Evolutionary conservation across 208 protist species (phyloP), one percentile per base, ranked within the genome.

Genomic region (Trypanosoma congolense): DNA sequence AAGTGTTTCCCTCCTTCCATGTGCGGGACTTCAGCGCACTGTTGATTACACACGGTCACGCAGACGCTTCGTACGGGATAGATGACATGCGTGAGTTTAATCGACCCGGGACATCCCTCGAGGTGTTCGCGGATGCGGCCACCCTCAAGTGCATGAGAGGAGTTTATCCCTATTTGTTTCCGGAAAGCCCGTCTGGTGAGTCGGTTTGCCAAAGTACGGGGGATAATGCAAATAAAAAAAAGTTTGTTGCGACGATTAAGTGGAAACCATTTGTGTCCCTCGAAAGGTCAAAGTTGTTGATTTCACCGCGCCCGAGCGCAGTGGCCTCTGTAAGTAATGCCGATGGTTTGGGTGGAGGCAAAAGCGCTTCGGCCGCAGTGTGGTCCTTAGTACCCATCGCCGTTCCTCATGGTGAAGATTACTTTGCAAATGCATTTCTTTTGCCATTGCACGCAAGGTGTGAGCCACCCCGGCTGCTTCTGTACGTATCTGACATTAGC

Each of bases 1-100:
- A 77, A 44, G 31, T 78, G 18, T 85, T 90, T 46, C 49, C 65
- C 2, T 19, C 36, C 2, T 40, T 56, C 46, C 57, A 52, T 30
- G 77, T 83, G 5, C 22, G 12, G 14, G 60, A 80, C 47, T 35
- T 92, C 26, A 82, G 79, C 52, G 76, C 63, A 16, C 62, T 92
- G 16, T 47, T 92, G 10, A 53, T 92, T 26, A 92, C 84, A 21
- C 84, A 92, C 64, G 72, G 77, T 16, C 84, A 92, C 65, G 76
- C 76, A 19, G 84, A 92, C 55, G 84, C 84, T 21, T 51, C 51
- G 10, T 65, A 85, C 24, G 84, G 84, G 31, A 40, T 92, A 25
- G 84, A 92, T 50, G 84, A 92, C 56, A 58, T 92, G 18, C 67
- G 84, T 10, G 85, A 92, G 58, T 74, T 80, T 52, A 71, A 67